A percentile compares a stretch with the other conserved stretches of the same genome.
phyloP scores from a whole-genome alignment of 192 early-diverging fungal species.

The Backusella tuberculispora region DNA sequence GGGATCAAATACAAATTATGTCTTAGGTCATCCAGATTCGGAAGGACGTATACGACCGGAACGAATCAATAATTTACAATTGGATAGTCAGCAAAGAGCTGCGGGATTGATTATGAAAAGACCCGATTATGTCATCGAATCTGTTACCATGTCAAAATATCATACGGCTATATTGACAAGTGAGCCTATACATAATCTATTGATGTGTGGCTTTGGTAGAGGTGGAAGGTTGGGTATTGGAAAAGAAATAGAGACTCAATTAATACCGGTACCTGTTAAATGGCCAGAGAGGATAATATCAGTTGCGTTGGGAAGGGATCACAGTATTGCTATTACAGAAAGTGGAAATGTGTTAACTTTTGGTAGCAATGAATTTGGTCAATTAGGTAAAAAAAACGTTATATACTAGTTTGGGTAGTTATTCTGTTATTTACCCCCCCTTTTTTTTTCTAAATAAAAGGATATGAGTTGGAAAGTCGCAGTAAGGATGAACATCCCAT shows the following conservation, averaged over 20 bases:
- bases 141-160: conserved; percentile 68
- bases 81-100: conserved; percentile 35
- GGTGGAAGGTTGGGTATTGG: conserved; percentile 72
- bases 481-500: conserved; percentile 41
- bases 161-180: conserved; percentile 62
- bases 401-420: background rate
- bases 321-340: conserved; percentile 63
- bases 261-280: conserved; percentile 50
- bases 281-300: conserved; percentile 49
- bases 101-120: conserved; percentile 29
- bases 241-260: conserved; percentile 55
- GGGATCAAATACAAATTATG: conserved; percentile 74
- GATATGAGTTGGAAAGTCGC: conserved; percentile 28
- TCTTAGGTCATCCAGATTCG: conserved; percentile 66
- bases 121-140: conserved; percentile 31
- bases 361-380: conserved; percentile 67
- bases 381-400: conserved; percentile 55
- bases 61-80: conserved; percentile 49
- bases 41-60: conserved; percentile 70
- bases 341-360: conserved; percentile 65
- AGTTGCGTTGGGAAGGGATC: conserved; percentile 69
- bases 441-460: conserved; percentile 29
- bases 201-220: conserved; percentile 68
- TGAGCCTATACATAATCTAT: conserved; percentile 46
- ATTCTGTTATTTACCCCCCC: background rate